A percentile compares a stretch with the other conserved stretches of the same genome.
phyloP scores from a whole-genome alignment of 371 early-diverging fungal species.

The Funneliformis caledonium region DNA sequence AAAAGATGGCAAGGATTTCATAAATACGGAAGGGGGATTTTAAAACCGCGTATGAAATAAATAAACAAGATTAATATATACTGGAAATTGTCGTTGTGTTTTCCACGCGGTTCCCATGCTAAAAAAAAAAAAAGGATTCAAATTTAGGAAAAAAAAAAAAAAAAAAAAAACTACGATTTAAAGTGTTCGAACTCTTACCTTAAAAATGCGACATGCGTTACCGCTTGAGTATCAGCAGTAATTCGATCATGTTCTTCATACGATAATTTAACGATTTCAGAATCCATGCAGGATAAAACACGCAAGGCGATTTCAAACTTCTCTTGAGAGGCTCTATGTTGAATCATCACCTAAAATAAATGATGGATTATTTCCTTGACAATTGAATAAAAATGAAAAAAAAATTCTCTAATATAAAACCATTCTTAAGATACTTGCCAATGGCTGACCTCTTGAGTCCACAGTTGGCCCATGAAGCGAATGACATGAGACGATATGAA shows the following conservation, averaged over 20 bases:
- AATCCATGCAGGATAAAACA: conserved; percentile 76
- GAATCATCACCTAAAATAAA: conserved; percentile 66
- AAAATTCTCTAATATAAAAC: not conserved
- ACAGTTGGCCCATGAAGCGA: conserved; percentile 96
- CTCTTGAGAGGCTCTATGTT: conserved; percentile 70
- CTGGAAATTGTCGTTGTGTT: conserved; percentile 77
- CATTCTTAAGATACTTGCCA: conserved; percentile 52
- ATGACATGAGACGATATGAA: conserved; percentile 92
- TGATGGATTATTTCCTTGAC: not conserved
- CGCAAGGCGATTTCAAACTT: conserved; percentile 63
- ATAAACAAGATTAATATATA: conserved; percentile 44
- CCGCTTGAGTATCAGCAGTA: conserved; percentile 97
- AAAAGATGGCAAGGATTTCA: not conserved
- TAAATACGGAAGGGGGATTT: not conserved
- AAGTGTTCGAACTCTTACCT: conserved; percentile 51
- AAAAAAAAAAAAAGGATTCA: conserved; percentile 15
- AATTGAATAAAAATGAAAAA: not conserved
- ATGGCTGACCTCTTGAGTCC: conserved; percentile 81
- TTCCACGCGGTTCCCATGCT: conserved; percentile 97
- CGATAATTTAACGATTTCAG: conserved; percentile 78
- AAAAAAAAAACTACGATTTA: too few relatives aligned
- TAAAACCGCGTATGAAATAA: not conserved
- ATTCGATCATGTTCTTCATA: conserved; percentile 90
- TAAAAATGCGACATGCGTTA: conserved; percentile 93
- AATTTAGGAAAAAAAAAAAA: not conserved